phyloP scores from a whole-genome alignment of 495 filamentous ascomycete species.

The Tuber magnatum region DNA sequence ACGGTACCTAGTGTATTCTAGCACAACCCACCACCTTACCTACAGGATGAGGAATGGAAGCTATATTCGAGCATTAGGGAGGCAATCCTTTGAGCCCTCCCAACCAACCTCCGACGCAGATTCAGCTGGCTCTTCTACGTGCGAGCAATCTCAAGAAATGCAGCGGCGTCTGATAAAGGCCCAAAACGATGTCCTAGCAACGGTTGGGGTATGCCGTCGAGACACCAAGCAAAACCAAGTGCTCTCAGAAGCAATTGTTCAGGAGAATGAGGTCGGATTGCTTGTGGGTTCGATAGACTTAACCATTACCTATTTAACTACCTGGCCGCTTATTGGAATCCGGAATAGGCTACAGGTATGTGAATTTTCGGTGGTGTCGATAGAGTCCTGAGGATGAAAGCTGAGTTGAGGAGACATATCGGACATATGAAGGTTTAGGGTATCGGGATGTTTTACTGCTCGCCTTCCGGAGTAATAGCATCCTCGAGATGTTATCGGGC shows the following conservation, averaged over 20 bases:
- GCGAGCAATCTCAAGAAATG: slow-evolving; percentile 36
- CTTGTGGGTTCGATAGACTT: slow-evolving; percentile 32
- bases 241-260: slow-evolving; percentile 27
- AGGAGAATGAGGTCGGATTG: slow-evolving; percentile 40
- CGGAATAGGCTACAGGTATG: slow-evolving; percentile 39
- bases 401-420: slow-evolving; percentile 33
- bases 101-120: slow-evolving; percentile 24
- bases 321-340: slow-evolving; percentile 38
- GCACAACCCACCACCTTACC: background rate
- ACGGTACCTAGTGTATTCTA: background rate
- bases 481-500: slow-evolving; percentile 34
- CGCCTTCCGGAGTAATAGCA: slow-evolving; percentile 29
- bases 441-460: slow-evolving; percentile 34
- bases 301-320: slow-evolving; percentile 35
- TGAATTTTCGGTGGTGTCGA: slow-evolving; percentile 6
- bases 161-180: slow-evolving; percentile 37
- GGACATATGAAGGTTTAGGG: slow-evolving; percentile 28
- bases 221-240: slow-evolving; percentile 35
- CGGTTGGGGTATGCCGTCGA: slow-evolving; percentile 38
- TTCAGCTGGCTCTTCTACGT: slow-evolving; percentile 21
- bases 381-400: slow-evolving; percentile 1
- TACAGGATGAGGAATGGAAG: slow-evolving; percentile 37
- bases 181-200: slow-evolving; percentile 41
- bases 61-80: slow-evolving; percentile 39
- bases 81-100: slow-evolving; percentile 40